Evolutionary conservation across 2,329 filamentous ascomycete species (phyloP), one percentile per base, ranked within the genome.

Genomic region (Talaromyces sp.): DNA sequence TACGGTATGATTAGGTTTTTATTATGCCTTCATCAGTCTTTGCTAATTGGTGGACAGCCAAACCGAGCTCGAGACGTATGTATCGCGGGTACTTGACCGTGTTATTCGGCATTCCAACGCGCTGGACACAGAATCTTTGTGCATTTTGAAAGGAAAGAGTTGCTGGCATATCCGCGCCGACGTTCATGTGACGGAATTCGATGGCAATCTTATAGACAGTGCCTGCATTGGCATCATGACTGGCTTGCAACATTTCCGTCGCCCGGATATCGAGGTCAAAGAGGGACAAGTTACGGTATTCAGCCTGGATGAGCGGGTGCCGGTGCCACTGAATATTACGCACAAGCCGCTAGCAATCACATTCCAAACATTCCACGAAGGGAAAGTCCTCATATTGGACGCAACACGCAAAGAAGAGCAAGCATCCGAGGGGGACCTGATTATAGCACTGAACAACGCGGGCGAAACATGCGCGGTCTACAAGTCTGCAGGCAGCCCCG

Each of bases 81-180:
- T 98, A 30, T 92, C 93, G 10, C 88, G 93, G 36, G 85, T 95
- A 49, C 87, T 99, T 22, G 95, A 99, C 75, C 96, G 96, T 78
- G 93, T 95, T 9, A 87, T 98, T 63, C 92, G 95, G 49, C 88
- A 95, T 63, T 96, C 93, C 1, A 90, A 90, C 68, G 93, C 95
- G 7, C 85, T 99, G 47, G 93, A 98, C 75, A 96, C 93, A 36
- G 95, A 99, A 77, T 96, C 93, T 4, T 84, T 99, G 52, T 99
- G 95, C 75, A 91, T 99, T 25, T 83, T 97, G 30, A 92, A 95
- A 11, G 93, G 91, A 8, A 83, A 90, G 63, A 96, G 96, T 76
- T 95, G 91, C 80, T 99, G 95, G 87, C 89, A 89, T 63, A 84
- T 99, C 65, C 88, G 93, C 62, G 93, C 91, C 22, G 93, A 98